A percentile compares a stretch with the other conserved stretches of the same genome.
Evolutionary conservation across 73 alveolate species (phyloP).

Genomic region (Paramecium tetraurelia): DNA sequence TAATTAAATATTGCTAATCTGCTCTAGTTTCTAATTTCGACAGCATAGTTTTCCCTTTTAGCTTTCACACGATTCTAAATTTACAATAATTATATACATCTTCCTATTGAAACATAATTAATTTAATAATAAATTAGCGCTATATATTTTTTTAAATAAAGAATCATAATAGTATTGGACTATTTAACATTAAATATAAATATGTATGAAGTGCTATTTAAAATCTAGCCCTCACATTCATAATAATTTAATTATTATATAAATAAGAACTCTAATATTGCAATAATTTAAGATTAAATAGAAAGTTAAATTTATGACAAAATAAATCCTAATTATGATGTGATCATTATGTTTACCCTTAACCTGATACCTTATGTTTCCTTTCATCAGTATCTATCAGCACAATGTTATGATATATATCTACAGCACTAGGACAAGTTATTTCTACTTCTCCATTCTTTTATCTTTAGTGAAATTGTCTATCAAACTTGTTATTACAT

Average conservation of each 20-base stretch:
- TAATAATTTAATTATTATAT: background rate
- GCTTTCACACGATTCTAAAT: background rate
- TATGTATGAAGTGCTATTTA: background rate
- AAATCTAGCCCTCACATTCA: background rate
- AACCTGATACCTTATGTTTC: background rate
- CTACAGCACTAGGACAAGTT: constrained; percentile 54
- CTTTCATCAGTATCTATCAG: background rate
- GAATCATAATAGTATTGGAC: background rate
- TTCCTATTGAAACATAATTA: constrained; percentile 3
- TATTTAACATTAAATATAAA: background rate
- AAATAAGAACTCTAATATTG: background rate
- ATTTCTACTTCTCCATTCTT: constrained; percentile 35
- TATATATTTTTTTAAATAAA: background rate
- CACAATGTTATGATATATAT: too few species aligned
- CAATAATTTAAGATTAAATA: background rate
- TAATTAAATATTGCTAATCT: background rate
- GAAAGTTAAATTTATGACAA: background rate
- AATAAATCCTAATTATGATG: background rate
- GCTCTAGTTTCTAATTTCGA: background rate
- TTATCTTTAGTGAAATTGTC: constrained; percentile 13
- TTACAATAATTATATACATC: background rate
- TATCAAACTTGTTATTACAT: background rate
- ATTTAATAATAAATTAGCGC: background rate
- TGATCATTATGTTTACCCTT: background rate
- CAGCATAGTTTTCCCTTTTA: background rate